Evolutionary conservation across 129 eudicot species (phyloP).

Genomic region (Lactuca sativa): DNA sequence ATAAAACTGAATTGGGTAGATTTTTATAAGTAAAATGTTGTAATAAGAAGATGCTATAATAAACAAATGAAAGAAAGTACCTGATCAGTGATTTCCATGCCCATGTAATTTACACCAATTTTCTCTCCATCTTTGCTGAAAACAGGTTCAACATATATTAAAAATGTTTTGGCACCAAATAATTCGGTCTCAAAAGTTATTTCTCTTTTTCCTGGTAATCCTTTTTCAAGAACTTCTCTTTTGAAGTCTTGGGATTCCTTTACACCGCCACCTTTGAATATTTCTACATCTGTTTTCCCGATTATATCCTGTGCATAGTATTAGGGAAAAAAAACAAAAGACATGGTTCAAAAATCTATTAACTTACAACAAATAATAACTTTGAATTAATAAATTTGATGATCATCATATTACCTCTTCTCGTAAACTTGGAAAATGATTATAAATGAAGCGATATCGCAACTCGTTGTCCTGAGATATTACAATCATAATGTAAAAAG

Average conservation of each 20-base stretch:
- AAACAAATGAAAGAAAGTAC: slow-evolving; percentile 22
- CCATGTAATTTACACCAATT: slow-evolving; percentile 90
- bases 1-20: neutral
- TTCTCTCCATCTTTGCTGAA: slow-evolving; percentile 84
- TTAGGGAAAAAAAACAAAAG: neutral
- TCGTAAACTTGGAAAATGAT: slow-evolving; percentile 78
- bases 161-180: slow-evolving; percentile 81
- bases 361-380: neutral
- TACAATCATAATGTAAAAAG: neutral
- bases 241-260: slow-evolving; percentile 95
- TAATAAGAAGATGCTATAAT: neutral
- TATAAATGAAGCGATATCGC: slow-evolving; percentile 85
- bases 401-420: slow-evolving; percentile 65
- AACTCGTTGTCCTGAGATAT: slow-evolving; percentile 72
- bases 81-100: slow-evolving; percentile 99
- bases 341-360: neutral
- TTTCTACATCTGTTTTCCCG: slow-evolving; percentile 90
- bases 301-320: slow-evolving; percentile 66
- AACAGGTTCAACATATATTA: slow-evolving; percentile 90
- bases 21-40: no score
- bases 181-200: slow-evolving; percentile 85
- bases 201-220: slow-evolving; percentile 85
- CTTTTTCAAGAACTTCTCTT: slow-evolving; percentile 85
- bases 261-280: slow-evolving; percentile 83
- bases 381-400: slow-evolving; percentile 1